A percentile compares a stretch with the other conserved stretches of the same genome.
phyloP scores from a whole-genome alignment of 2,329 filamentous ascomycete species.

The Dichotomopilus funicola region DNA sequence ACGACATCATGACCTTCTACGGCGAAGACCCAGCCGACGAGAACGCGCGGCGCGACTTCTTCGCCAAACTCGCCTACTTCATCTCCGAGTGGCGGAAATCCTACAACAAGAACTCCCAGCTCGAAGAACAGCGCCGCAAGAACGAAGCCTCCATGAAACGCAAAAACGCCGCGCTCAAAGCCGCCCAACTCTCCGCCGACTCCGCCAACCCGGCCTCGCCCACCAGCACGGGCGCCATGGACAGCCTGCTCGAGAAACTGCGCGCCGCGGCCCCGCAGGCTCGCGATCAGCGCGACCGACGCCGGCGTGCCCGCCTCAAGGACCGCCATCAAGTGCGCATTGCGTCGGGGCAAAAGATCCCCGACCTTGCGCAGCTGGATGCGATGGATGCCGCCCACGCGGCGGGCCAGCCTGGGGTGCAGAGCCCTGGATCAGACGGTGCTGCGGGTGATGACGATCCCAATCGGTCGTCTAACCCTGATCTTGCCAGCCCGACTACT shows the following conservation, averaged over 20 bases:
- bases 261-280: slow-evolving; percentile 87
- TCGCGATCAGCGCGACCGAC: slow-evolving; percentile 80
- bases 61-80: slow-evolving; percentile 85
- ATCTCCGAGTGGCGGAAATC: slow-evolving; percentile 94
- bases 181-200: slow-evolving; percentile 37
- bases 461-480: slow-evolving; percentile 45
- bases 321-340: slow-evolving; percentile 85
- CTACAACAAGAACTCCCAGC: slow-evolving; percentile 77
- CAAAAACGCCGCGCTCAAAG: slow-evolving; percentile 63
- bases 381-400: slow-evolving; percentile 24
- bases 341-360: slow-evolving; percentile 83
- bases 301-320: slow-evolving; percentile 80
- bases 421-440: slow-evolving; percentile 25
- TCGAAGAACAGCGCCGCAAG: slow-evolving; percentile 76
- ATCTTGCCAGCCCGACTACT: slow-evolving; percentile 33
- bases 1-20: slow-evolving; percentile 95
- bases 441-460: slow-evolving; percentile 45
- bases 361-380: slow-evolving; percentile 55
- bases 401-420: slow-evolving; percentile 28
- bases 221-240: slow-evolving; percentile 83
- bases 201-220: slow-evolving; percentile 52
- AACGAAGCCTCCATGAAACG: slow-evolving; percentile 92
- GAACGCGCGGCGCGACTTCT: slow-evolving; percentile 90
- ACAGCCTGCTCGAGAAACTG: slow-evolving; percentile 88
- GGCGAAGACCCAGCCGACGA: slow-evolving; percentile 91